A percentile compares a stretch with the other conserved stretches of the same genome.
Conservation (phyloP, 805 yeast genomes). For the Debaryomyces maramus region DNA sequence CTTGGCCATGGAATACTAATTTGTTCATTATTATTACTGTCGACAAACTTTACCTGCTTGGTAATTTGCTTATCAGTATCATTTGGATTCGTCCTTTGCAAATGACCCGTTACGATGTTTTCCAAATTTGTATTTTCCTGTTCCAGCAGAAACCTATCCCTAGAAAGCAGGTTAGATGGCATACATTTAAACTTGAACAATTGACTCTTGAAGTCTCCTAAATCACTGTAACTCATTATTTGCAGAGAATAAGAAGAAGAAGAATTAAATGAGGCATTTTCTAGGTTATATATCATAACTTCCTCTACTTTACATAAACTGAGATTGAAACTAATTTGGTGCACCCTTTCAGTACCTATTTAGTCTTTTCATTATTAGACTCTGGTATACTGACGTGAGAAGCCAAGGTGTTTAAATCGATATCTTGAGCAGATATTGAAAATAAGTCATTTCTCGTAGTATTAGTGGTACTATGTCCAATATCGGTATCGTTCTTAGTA, state of each 20-base stretch:
- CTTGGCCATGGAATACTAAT: not conserved
- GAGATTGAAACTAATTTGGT: not conserved
- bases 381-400: not conserved
- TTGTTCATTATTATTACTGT: not conserved
- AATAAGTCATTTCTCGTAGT: conserved; percentile 2
- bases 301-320: not conserved
- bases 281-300: too few species aligned
- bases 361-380: not conserved
- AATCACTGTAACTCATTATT: not conserved
- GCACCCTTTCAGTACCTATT: not conserved
- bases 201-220: not conserved
- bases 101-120: too few species aligned
- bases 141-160: too few species aligned
- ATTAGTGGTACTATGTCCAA: not conserved
- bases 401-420: not conserved
- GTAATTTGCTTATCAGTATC: not conserved
- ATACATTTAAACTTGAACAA: not conserved
- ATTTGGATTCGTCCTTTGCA: not conserved
- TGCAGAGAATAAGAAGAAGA: not conserved
- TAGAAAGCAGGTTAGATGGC: not conserved
- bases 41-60: not conserved
- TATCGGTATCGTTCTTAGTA: not conserved
- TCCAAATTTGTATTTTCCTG: too few species aligned
- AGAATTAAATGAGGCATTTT: not conserved
- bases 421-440: not conserved